phyloP scores from a whole-genome alignment of 768 basidiomycete species.

The Termitomyces sp. region DNA sequence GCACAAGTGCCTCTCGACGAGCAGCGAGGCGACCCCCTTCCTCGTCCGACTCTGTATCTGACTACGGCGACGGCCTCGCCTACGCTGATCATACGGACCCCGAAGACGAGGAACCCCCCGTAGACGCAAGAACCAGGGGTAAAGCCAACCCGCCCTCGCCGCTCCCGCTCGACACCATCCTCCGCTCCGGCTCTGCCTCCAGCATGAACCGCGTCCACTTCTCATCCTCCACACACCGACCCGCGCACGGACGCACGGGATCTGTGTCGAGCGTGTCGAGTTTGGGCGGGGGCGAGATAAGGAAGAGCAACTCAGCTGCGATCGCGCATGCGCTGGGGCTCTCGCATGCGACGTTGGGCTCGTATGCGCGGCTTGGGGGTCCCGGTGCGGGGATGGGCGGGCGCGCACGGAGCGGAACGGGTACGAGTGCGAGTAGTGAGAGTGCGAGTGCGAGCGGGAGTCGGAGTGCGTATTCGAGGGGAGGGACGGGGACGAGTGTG shows the following conservation, averaged over 20 bases:
- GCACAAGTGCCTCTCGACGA: background rate
- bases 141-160: conserved; percentile 22
- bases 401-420: conserved; percentile 16
- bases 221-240: conserved; percentile 13
- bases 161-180: conserved; percentile 16
- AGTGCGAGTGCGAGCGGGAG: conserved; percentile 27
- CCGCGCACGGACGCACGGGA: conserved; percentile 3
- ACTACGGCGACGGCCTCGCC: conserved; percentile 39
- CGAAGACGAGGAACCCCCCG: conserved; percentile 30
- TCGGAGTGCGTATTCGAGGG: conserved; percentile 27
- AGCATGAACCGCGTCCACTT: conserved; percentile 19
- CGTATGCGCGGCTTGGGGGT: conserved; percentile 35
- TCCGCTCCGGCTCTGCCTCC: conserved; percentile 21
- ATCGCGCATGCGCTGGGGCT: conserved; percentile 43
- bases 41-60: conserved; percentile 36
- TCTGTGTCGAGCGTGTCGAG: conserved; percentile 13
- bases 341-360: conserved; percentile 35
- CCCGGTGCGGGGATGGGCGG: conserved; percentile 27
- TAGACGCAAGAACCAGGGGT: conserved; percentile 15
- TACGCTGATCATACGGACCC: conserved; percentile 48
- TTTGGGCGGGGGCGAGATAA: conserved; percentile 5
- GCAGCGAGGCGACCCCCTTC: background rate
- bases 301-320: conserved; percentile 30
- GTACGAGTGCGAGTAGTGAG: conserved; percentile 23
- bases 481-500: conserved; percentile 10